Percentiles rank a stretch among this genome's conserved stretches.
Evolutionary conservation across 805 yeast genomes (phyloP).

Genomic region (Debaryomyces hansenii): DNA sequence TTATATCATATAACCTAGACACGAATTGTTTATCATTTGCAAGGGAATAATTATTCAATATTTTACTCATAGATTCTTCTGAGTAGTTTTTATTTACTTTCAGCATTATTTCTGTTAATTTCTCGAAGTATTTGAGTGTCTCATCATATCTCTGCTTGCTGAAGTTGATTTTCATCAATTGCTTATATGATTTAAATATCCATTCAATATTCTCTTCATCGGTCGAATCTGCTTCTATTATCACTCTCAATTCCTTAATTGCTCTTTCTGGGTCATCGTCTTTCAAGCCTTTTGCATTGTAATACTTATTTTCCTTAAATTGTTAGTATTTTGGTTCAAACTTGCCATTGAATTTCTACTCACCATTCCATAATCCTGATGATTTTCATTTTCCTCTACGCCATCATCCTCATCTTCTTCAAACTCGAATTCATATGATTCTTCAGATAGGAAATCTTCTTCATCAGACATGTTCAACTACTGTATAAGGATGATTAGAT

Average conservation of each 20-base stretch:
- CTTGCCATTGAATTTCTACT: not conserved
- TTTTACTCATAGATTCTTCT: constrained; percentile 39
- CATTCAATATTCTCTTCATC: constrained; percentile 24
- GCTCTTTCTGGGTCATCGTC: constrained; percentile 31
- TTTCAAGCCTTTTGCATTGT: constrained; percentile 38
- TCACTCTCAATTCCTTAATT: constrained; percentile 18
- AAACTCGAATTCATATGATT: constrained; percentile 42
- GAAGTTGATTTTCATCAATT: constrained; percentile 37
- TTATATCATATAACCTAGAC: constrained; percentile 28
- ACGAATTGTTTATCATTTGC: constrained; percentile 28
- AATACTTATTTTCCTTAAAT: constrained; percentile 29
- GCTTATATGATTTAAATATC: constrained; percentile 42
- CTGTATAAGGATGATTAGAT: not conserved
- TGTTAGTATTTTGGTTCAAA: constrained; percentile 5
- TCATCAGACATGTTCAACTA: constrained; percentile 34
- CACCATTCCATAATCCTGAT: constrained; percentile 13
- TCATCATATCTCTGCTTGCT: constrained; percentile 19
- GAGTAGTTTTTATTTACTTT: constrained; percentile 34
- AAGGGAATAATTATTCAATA: constrained; percentile 32
- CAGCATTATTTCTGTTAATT: constrained; percentile 22
- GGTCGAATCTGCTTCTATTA: constrained; percentile 10
- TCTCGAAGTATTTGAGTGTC: constrained; percentile 21
- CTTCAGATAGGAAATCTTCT: constrained; percentile 36
- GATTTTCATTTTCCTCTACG: constrained; percentile 21
- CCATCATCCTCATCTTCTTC: constrained; percentile 35